A percentile compares a stretch with the other conserved stretches of the same genome.
phyloP scores from a whole-genome alignment of 2,329 filamentous ascomycete genomes.

The Dendryphion nanum region DNA sequence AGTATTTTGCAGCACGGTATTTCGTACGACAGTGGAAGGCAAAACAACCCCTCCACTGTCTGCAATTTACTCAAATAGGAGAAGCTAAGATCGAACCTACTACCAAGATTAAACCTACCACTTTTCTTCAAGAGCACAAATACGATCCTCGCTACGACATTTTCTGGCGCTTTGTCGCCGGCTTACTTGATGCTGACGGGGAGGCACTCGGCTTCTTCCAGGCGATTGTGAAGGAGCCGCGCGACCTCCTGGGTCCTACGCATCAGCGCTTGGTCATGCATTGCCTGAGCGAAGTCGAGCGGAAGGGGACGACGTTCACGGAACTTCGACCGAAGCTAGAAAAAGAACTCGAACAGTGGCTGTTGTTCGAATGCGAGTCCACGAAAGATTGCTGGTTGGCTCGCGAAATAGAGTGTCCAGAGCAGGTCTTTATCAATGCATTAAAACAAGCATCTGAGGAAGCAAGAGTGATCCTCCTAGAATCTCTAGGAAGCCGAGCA shows the following conservation, averaged over 20 bases:
- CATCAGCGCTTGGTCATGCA: neutral
- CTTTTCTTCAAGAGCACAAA: neutral
- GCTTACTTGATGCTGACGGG: neutral
- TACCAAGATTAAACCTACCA: neutral
- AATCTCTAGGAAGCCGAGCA: neutral
- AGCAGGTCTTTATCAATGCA: neutral
- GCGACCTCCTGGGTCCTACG: neutral
- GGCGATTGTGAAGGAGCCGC: neutral
- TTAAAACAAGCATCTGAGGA: neutral
- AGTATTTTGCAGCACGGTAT: conserved; percentile 3
- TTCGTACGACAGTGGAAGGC: neutral
- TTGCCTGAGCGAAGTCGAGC: neutral
- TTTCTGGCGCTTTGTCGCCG: neutral
- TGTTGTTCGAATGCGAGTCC: neutral
- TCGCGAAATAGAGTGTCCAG: neutral
- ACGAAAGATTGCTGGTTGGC: neutral
- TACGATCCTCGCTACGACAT: conserved; percentile 1
- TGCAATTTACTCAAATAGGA: neutral
- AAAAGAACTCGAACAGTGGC: neutral
- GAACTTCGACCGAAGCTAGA: neutral
- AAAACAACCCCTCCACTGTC: neutral
- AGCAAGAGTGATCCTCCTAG: neutral
- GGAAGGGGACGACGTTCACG: neutral
- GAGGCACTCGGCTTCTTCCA: neutral
- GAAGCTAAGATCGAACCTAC: neutral